A percentile compares a stretch with the other conserved stretches of the same genome.
phyloP scores from a whole-genome alignment of 1,139 yeast species.

The Zygosaccharomyces pseudobailii region DNA sequence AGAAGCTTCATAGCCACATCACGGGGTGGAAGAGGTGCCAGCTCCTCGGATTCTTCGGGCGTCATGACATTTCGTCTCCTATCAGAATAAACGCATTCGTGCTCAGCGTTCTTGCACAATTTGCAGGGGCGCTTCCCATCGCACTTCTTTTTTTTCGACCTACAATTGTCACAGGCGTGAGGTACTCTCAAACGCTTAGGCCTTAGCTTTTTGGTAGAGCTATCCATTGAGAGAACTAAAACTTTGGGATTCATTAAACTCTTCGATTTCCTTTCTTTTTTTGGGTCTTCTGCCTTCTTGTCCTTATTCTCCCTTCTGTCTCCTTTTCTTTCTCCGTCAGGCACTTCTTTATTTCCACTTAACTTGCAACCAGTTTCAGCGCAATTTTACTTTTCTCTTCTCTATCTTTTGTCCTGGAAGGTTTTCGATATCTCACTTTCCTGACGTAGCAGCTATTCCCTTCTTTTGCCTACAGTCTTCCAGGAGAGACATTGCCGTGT shows the following conservation, averaged over 20 bases:
- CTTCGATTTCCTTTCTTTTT: background rate
- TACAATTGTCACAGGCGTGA: conserved; percentile 78
- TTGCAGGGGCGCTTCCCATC: conserved; percentile 86
- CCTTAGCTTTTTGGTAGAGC: conserved; percentile 21
- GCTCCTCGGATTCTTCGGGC: conserved; percentile 4
- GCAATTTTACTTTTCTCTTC: background rate
- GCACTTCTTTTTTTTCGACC: conserved; percentile 77
- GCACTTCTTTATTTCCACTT: background rate
- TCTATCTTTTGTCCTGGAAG: no score
- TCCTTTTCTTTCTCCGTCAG: background rate
- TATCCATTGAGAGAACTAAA: conserved; percentile 24
- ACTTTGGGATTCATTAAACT: conserved; percentile 16
- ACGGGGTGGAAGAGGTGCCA: conserved; percentile 54
- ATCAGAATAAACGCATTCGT: conserved; percentile 6
- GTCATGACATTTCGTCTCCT: conserved; percentile 6
- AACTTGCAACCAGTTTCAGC: background rate
- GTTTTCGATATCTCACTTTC: no score
- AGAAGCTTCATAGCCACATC: conserved; percentile 67
- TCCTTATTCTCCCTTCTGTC: background rate
- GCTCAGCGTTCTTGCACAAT: conserved; percentile 52
- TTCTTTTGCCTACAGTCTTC: background rate
- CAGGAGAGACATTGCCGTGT: background rate
- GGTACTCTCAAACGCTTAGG: conserved; percentile 67
- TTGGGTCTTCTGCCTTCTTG: no score
- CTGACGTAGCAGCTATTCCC: background rate